Base-by-base conservation (phyloP, 495 filamentous ascomycete species). In the Tricharina praecox region DNA sequence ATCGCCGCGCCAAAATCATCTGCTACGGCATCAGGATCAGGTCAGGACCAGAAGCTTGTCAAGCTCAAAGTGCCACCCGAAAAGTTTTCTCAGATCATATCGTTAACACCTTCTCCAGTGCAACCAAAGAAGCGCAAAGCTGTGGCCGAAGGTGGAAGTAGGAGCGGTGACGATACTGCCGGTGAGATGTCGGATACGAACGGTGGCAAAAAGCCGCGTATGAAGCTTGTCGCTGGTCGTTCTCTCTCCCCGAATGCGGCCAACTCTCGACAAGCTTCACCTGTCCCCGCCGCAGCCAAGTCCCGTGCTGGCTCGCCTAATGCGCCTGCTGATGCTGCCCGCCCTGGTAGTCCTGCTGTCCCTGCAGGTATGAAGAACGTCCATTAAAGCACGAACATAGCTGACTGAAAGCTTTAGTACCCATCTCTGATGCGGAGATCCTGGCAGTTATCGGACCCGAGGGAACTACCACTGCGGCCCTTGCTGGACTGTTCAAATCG, bases 91-190 rank as follows among this genome's bases (percentile, higher is more conserved):
- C 63, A 66, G 44, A 64, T 62, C 35, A 53, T 55, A 7, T 65
- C 66, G 19, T 51, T 56, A 23, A 55, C 62, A 19, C 52, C 40
- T 9, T 48, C 48, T 19, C 47, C 24, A 44, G 72, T 63, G 56
- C 65, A 49, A 71, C 44, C 64, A 59, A 53, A 66, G 66, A 54
- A 50, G 58, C 49, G 56, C 15, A 61, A 64, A 28, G 45, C 63
- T 19, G 63, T 63, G 13, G 65, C 64, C 30, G 71, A 70, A 16
- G 78, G 75, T 9, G 82, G 82, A 43, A 77, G 74, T 48, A 90
- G 85, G 53, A 87, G 93, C 47, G 74, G 76, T 23, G 88, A 94
- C 53, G 76, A 69, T 40, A 86, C 76, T 10, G 79, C 72, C 4
- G 81, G 75, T 23, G 82, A 90, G 62, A 77, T 77, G 63, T 83